phyloP scores from a whole-genome alignment of 1,284 basidiomycete genomes.

The Gomphus sp. region DNA sequence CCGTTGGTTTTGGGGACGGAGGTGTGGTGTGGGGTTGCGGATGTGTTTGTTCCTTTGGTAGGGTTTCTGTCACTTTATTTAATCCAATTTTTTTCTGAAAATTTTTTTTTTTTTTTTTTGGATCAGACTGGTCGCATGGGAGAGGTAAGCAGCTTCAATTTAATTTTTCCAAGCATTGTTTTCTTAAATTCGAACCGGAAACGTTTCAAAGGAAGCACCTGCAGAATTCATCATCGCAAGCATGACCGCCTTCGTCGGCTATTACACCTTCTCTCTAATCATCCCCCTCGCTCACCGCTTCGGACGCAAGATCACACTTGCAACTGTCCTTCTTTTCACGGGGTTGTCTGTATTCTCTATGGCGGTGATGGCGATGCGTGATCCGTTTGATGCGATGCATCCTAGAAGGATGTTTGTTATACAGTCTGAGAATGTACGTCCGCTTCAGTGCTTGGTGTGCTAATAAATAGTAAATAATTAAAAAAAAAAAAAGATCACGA shows the following conservation, averaged over 20 bases:
- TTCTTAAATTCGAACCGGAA: not conserved
- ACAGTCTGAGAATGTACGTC: slow-evolving; percentile 78
- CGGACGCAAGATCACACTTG: slow-evolving; percentile 37
- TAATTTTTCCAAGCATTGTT: no score
- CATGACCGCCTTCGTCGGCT: slow-evolving; percentile 52
- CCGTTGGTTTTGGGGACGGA: slow-evolving; percentile 66
- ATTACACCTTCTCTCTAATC: slow-evolving; percentile 56
- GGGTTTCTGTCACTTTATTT: slow-evolving; percentile 19
- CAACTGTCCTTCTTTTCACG: slow-evolving; percentile 37
- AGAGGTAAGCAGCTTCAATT: slow-evolving; percentile 20
- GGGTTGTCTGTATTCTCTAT: slow-evolving; percentile 43
- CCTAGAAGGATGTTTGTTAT: slow-evolving; percentile 85
- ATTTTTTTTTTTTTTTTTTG: not conserved
- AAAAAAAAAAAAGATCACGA: no score
- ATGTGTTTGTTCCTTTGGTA: slow-evolving; percentile 90
- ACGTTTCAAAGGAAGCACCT: slow-evolving; percentile 45
- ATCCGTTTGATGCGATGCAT: slow-evolving; percentile 76
- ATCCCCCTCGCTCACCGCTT: slow-evolving; percentile 75
- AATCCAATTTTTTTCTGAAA: slow-evolving; percentile 1
- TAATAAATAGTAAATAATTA: no score
- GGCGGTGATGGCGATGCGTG: slow-evolving; percentile 52
- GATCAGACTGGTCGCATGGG: slow-evolving; percentile 67
- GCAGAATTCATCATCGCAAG: slow-evolving; percentile 87
- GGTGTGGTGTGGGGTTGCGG: slow-evolving; percentile 60
- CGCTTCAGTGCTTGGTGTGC: not conserved